Evolutionary conservation across 495 filamentous ascomycete species (phyloP), one percentile per base, ranked within the genome.

Genomic region (Podospora pseudopauciseta): DNA sequence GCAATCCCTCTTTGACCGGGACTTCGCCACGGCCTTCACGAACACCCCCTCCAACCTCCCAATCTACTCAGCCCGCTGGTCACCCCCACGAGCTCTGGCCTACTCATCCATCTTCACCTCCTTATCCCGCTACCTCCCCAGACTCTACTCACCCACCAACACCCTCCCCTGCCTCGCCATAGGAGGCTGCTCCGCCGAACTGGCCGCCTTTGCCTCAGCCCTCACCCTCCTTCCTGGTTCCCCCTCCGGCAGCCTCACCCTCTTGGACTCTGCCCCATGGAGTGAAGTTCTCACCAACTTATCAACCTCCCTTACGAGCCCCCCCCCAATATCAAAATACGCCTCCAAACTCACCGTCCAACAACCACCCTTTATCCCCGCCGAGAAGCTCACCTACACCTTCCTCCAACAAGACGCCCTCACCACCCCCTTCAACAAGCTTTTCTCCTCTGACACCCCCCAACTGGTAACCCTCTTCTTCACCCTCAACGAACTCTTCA

Each of bases 401-500:
- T 93, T 93, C 74, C 68, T 80, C 18, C 86, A 87, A 65, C 71
- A 81, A 6, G 90, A 97, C 75, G 79, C 92, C 19, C 85, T 97
- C 1, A 66, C 76, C 5, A 69, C 88, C 0, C 70, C 77, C 2
- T 77, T 80, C 9, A 66, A 75, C 0, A 74, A 77, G 0, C 75
- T 15, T 92, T 4, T 58, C 72, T 13, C 63, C 72, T 87, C 0
- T 65, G 72, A 0, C 23, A 26, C 53, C 9, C 57, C 0, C 78
- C 81, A 1, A 70, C 82, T 98, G 0, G 82, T 95, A 4, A 97
- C 95, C 0, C 78, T 97, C 0, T 88, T 97, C 78, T 98, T 97
- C 83, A 97, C 94, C 0, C 86, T 97, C n/a, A 98, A 97, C 77
- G 95, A 99, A 79, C 89, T 99, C 4, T 97, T 97, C 81, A 83